A percentile compares a stretch with the other conserved stretches of the same genome.
phyloP scores from a whole-genome alignment of 2,329 filamentous ascomycete species.

The Aureobasidium leucospermi region DNA sequence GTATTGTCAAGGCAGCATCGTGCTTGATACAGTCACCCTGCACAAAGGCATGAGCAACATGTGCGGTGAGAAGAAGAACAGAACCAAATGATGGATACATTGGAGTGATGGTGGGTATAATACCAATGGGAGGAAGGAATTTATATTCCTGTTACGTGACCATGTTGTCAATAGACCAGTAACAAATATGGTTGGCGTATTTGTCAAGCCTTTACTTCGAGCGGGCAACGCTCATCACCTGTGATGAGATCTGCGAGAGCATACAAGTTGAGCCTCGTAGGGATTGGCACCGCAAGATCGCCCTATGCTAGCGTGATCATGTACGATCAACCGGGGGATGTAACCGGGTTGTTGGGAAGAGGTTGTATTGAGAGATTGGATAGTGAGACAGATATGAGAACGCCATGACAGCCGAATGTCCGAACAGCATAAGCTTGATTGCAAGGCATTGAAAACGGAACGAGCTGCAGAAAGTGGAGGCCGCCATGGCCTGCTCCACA shows the following conservation, averaged over 20 bases:
- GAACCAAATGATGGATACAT: background rate
- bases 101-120: background rate
- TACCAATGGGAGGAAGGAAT: background rate
- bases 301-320: background rate
- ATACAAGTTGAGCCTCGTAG: background rate
- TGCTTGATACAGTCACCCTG: slow-evolving; percentile 14
- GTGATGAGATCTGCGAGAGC: background rate
- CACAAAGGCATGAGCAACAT: background rate
- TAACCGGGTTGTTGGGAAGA: background rate
- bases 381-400: too few relatives aligned
- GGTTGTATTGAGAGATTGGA: background rate
- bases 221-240: background rate
- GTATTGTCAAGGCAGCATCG: slow-evolving; percentile 10
- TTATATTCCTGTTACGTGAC: background rate
- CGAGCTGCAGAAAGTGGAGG: background rate
- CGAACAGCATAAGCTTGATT: background rate
- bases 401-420: background rate
- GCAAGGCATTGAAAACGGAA: background rate
- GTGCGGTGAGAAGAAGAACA: background rate
- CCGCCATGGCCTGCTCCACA: background rate
- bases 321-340: background rate
- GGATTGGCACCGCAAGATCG: background rate
- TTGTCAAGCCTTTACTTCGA: too few relatives aligned
- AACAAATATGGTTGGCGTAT: background rate
- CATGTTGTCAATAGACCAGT: background rate